Evolutionary conservation across 257 asterid species (phyloP).

Genomic region (Solanum chiquidenum): DNA sequence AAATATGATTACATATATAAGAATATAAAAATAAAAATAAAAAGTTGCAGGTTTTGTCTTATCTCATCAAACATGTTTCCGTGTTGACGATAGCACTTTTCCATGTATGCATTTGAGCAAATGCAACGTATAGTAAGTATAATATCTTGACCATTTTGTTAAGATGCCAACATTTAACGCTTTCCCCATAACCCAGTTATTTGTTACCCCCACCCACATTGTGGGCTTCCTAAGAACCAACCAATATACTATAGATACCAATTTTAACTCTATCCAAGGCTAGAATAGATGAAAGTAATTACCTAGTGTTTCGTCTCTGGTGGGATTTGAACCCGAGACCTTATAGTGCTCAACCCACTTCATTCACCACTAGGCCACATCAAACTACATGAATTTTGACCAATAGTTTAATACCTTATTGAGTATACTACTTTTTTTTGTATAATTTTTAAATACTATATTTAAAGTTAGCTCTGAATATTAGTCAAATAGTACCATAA

Average conservation of each 20-base stretch:
- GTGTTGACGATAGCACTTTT: background rate
- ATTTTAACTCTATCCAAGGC: background rate
- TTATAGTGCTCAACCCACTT: background rate
- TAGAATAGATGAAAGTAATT: background rate
- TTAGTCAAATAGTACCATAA: background rate
- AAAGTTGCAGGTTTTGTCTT: background rate
- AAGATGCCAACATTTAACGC: background rate
- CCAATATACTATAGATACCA: background rate
- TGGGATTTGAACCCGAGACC: background rate
- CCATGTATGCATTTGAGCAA: background rate
- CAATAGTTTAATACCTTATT: background rate
- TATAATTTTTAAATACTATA: no score
- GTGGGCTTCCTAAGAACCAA: background rate
- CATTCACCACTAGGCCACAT: no score
- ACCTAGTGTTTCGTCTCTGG: background rate
- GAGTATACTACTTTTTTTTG: no score
- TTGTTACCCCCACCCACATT: background rate
- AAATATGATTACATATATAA: background rate
- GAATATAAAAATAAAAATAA: background rate
- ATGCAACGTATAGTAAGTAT: background rate
- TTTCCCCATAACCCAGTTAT: background rate
- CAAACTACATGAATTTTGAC: background rate
- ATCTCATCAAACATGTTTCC: background rate
- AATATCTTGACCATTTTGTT: background rate
- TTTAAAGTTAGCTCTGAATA: background rate